phyloP scores from a whole-genome alignment of 2,329 filamentous ascomycete genomes.

The Pseudogymnoascus pannorum region DNA sequence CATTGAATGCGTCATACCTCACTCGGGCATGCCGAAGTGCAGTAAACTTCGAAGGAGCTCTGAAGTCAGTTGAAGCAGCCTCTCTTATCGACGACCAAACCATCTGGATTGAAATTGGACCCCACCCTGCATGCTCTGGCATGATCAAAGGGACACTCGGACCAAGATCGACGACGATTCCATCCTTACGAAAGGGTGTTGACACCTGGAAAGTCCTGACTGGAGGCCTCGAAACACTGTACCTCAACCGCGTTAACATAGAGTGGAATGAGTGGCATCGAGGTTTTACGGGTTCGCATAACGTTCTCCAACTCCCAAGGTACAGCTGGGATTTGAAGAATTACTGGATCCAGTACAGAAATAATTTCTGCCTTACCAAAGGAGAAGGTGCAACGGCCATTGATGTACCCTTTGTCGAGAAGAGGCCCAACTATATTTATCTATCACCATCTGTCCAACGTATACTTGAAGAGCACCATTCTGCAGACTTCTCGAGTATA shows the following conservation, averaged over 20 bases:
- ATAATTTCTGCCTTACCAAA: conserved; percentile 56
- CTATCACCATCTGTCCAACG: conserved; percentile 39
- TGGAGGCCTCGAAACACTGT: conserved; percentile 39
- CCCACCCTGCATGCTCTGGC: conserved; percentile 50
- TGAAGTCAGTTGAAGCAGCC: conserved; percentile 50
- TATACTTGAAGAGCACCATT: conserved; percentile 44
- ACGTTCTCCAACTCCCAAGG: conserved; percentile 47
- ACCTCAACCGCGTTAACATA: conserved; percentile 42
- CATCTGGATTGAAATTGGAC: conserved; percentile 64
- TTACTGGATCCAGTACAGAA: conserved; percentile 39
- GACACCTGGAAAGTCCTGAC: conserved; percentile 49
- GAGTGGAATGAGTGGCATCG: conserved; percentile 52
- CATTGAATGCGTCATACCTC: conserved; percentile 54
- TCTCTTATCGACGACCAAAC: conserved; percentile 58
- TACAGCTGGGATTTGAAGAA: conserved; percentile 57
- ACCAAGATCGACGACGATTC: conserved; percentile 26
- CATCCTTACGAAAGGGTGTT: conserved; percentile 45
- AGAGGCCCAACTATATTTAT: conserved; percentile 38
- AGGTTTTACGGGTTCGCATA: conserved; percentile 44
- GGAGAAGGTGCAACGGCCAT: conserved; percentile 41
- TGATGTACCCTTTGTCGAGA: conserved; percentile 30
- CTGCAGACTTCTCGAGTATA: conserved; percentile 41
- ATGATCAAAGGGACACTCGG: conserved; percentile 25
- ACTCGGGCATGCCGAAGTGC: conserved; percentile 56
- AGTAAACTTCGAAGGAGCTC: conserved; percentile 58